Evolutionary conservation across 2,329 filamentous ascomycete species (phyloP).

Genomic region (Epichloe brachyelytri): DNA sequence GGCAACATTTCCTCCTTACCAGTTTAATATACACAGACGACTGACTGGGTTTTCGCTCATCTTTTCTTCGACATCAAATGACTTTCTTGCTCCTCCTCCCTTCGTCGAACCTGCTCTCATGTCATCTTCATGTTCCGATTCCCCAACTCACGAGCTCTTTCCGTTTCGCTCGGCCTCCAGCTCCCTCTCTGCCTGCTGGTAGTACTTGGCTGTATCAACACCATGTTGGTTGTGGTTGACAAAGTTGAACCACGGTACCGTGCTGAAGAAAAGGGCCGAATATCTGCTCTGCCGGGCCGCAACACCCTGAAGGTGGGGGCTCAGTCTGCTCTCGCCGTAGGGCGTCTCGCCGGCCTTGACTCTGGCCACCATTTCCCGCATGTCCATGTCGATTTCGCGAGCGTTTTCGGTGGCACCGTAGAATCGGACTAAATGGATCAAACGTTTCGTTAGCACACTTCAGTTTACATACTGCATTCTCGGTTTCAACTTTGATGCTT

Average conservation of each 20-base stretch:
- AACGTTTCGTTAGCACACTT: not conserved
- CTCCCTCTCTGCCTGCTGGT: conserved; percentile 86
- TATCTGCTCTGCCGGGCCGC: conserved; percentile 88
- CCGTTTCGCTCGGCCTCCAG: conserved; percentile 57
- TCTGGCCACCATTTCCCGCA: conserved; percentile 94
- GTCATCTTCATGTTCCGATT: not conserved
- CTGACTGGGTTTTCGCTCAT: not conserved
- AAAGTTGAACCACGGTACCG: conserved; percentile 95
- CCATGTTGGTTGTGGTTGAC: conserved; percentile 95
- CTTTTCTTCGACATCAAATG: not conserved
- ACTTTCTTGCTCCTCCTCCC: not conserved
- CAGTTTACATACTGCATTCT: not conserved
- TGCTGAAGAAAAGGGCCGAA: conserved; percentile 68
- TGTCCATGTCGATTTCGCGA: conserved; percentile 88
- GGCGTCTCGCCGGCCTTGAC: conserved; percentile 85
- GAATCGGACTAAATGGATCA: conserved; percentile 58
- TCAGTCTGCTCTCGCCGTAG: conserved; percentile 69
- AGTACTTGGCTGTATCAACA: conserved; percentile 97
- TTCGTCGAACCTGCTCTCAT: not conserved
- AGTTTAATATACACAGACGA: conserved; percentile 3
- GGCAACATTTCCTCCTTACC: conserved; percentile 7
- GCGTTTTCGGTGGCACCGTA: conserved; percentile 90
- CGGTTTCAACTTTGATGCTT: conserved; percentile 2
- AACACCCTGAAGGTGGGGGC: conserved; percentile 86
- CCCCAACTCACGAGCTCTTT: conserved; percentile 1